phyloP scores from a whole-genome alignment of 2,329 filamentous ascomycete genomes.

The Claviceps cyperi region DNA sequence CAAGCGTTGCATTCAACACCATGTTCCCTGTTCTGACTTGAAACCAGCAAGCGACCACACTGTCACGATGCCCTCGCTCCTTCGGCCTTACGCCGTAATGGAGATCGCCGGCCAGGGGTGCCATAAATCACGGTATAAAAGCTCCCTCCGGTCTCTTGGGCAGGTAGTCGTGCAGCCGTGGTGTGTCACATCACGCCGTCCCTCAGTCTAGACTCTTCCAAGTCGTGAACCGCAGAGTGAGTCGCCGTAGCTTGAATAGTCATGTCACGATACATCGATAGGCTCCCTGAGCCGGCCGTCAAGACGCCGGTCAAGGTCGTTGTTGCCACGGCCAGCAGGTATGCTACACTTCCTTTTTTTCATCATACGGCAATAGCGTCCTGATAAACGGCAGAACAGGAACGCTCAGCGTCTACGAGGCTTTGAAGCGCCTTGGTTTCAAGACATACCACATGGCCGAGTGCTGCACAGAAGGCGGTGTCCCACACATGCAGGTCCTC shows the following conservation, averaged over 20 bases:
- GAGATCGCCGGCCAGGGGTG: too few relatives aligned
- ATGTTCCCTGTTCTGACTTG: too few relatives aligned
- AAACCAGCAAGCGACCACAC: too few relatives aligned
- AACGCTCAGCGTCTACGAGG: slow-evolving; percentile 12
- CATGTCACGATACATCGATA: slow-evolving; percentile 23
- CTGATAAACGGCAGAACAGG: slow-evolving; percentile 15
- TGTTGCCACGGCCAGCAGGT: slow-evolving; percentile 24
- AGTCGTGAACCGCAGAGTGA: neutral
- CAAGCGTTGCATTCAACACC: too few relatives aligned
- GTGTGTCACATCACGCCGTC: too few relatives aligned
- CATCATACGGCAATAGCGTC: neutral
- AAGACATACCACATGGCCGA: slow-evolving; percentile 23
- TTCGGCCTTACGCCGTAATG: too few relatives aligned
- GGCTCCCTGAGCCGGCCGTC: slow-evolving; percentile 16
- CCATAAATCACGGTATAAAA: too few relatives aligned
- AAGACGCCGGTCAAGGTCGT: slow-evolving; percentile 21
- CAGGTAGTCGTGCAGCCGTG: too few relatives aligned
- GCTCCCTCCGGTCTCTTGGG: too few relatives aligned
- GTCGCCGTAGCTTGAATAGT: neutral
- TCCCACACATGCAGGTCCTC: slow-evolving; percentile 12
- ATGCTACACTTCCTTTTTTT: neutral
- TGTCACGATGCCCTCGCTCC: too few relatives aligned
- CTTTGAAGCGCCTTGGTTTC: slow-evolving; percentile 21
- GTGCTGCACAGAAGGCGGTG: slow-evolving; percentile 10
- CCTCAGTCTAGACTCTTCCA: neutral